These are phyloP conservation scores for Pyrenula aspistea DNA, from an alignment of 495 filamentous ascomycete species.

Conservation along the genomic window DNA sequence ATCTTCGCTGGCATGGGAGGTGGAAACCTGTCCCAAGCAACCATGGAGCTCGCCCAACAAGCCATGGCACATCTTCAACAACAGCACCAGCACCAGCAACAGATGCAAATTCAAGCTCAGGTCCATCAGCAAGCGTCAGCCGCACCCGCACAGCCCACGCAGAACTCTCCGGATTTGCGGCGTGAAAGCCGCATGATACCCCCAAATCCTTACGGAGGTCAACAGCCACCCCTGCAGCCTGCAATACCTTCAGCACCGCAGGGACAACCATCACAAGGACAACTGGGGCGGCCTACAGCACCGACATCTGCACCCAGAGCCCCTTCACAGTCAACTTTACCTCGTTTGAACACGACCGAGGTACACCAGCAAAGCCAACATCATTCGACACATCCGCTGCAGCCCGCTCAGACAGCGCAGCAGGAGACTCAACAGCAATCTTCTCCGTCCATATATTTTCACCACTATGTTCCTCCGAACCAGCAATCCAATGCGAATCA, in stretches of 20 bases:
- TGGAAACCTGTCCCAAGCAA: slow-evolving; percentile 45
- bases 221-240: slow-evolving; percentile 14
- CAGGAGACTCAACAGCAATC: slow-evolving; percentile 41
- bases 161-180: slow-evolving; percentile 20
- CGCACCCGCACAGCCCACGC: slow-evolving; percentile 29
- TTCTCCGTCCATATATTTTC: slow-evolving; percentile 71
- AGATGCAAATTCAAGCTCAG: slow-evolving; percentile 26
- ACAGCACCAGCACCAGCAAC: slow-evolving; percentile 29
- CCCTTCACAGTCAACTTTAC: slow-evolving; percentile 27
- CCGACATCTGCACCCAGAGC: slow-evolving; percentile 18
- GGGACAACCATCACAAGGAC: slow-evolving; percentile 13
- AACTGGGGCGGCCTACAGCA: neutral
- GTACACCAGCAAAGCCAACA: slow-evolving; percentile 42
- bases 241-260: slow-evolving; percentile 12
- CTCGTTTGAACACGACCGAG: slow-evolving; percentile 45
- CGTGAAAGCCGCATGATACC: slow-evolving; percentile 21
- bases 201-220: slow-evolving; percentile 22
- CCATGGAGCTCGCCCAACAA: slow-evolving; percentile 66
- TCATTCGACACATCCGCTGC: slow-evolving; percentile 27
- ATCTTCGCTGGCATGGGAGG: slow-evolving; percentile 77
- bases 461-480: slow-evolving; percentile 79
- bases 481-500: slow-evolving; percentile 38
- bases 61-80: slow-evolving; percentile 34
- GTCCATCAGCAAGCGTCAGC: slow-evolving; percentile 25
- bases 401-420: slow-evolving; percentile 38